Evolutionary conservation across 768 basidiomycete genomes (phyloP).

Genomic region (Lactarius indigo): DNA sequence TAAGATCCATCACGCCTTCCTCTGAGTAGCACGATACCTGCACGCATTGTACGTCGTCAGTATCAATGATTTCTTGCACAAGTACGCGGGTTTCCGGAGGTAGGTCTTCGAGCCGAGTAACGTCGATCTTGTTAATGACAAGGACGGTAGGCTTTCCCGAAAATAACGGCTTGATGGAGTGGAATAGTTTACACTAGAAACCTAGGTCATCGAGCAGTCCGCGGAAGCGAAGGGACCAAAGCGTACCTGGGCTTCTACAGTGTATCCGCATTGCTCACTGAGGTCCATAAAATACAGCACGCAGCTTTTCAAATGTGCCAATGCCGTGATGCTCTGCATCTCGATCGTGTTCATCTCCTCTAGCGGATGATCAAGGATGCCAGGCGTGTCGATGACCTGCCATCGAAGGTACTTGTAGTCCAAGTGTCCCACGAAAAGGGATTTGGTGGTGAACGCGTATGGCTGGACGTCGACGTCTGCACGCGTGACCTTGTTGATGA

Average conservation of each 20-base stretch:
- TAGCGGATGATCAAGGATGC: slow-evolving; percentile 94
- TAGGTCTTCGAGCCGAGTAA: slow-evolving; percentile 84
- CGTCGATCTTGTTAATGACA: slow-evolving; percentile 98
- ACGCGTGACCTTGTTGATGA: slow-evolving; percentile 99
- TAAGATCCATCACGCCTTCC: slow-evolving; percentile 96
- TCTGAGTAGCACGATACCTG: slow-evolving; percentile 94
- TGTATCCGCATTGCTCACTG: slow-evolving; percentile 97
- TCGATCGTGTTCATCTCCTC: slow-evolving; percentile 99
- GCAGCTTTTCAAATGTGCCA: slow-evolving; percentile 93
- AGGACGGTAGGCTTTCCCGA: slow-evolving; percentile 88
- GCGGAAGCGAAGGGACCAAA: not conserved
- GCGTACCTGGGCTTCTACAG: slow-evolving; percentile 89
- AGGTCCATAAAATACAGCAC: slow-evolving; percentile 99
- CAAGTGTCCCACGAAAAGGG: slow-evolving; percentile 95
- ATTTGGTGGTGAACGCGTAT: slow-evolving; percentile 99
- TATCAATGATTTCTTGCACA: slow-evolving; percentile 82
- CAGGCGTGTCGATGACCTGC: slow-evolving; percentile 99
- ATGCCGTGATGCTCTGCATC: slow-evolving; percentile 98
- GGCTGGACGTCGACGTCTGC: slow-evolving; percentile 99
- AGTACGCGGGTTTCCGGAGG: slow-evolving; percentile 68
- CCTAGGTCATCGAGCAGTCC: slow-evolving; percentile 6
- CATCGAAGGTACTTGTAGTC: slow-evolving; percentile 99
- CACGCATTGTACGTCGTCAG: slow-evolving; percentile 67
- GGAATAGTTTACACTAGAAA: slow-evolving; percentile 90
- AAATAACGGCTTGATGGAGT: slow-evolving; percentile 98